Evolutionary conservation across 176 grass and related monocot species (phyloP), one percentile per base, ranked within the genome.

Genomic region (Canna indica): DNA sequence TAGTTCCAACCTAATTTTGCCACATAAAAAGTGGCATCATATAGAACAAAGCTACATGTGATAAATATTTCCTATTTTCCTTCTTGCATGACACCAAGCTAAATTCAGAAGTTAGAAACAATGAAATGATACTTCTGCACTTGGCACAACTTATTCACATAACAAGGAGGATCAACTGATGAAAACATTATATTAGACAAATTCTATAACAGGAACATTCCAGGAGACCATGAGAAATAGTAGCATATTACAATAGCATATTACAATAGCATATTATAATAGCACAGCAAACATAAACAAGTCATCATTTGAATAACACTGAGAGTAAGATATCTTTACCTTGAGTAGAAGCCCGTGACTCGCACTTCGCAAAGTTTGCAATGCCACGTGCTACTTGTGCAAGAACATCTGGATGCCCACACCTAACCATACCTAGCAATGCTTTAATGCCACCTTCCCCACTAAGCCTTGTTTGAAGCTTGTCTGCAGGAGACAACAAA

Each of bases 341-440:
- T 94, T 99, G 86, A 70, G 87, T 90, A 70, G 87, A 87, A 70
- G 90, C 84, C 85, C 90, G 85, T 59, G 95, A 99, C 70, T 99
- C 95, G 62, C 95, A 99, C 74, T 99, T 99, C 38, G 95, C 90
- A 73, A 99, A 99, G 82, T 99, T 99, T 67, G 95, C 95, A 77
- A 99, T 94, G 56, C 95, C 95, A 80, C 95, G 95, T 64, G 95
- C 95, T 73, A 99, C 90, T 88, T 99, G 95, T 35, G 90, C 84
- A 84, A 99, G 90, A 48, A 99, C 95, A 90, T 99, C 95, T 64
- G 90, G 90, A 39, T 99, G 95, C 53, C 95, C 90, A 10, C 90
- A 99, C 67, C 79, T 90, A 50, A 99, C 95, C 90, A 99, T 99
- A 77, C 95, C 95, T 70, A 99, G 76, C 70, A 99, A 90, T 68